Evolutionary conservation across 345 rosid genomes (phyloP).

Genomic region (Dimocarpus longan): DNA sequence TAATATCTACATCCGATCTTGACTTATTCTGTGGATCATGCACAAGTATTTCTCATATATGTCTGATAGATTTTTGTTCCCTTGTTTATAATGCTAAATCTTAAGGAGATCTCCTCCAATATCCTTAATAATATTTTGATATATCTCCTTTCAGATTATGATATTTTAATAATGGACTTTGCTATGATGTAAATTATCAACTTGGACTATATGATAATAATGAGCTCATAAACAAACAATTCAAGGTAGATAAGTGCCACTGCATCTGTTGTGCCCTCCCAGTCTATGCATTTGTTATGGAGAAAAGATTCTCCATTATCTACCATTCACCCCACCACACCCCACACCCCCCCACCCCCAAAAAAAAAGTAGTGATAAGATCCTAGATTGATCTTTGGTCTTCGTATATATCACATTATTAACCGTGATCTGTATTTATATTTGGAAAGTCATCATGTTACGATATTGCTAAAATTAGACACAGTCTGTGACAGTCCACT

Average conservation of each 20-base stretch:
- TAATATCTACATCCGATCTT: too few relatives aligned
- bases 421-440: neutral
- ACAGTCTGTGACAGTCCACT: neutral
- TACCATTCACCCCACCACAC: too few relatives aligned
- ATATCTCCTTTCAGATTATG: neutral
- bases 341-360: too few relatives aligned
- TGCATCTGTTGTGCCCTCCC: neutral
- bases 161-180: neutral
- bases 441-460: neutral
- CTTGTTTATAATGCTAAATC: neutral
- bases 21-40: too few relatives aligned
- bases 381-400: neutral
- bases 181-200: neutral
- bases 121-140: neutral
- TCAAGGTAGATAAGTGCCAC: neutral
- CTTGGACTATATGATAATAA: neutral
- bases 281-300: neutral
- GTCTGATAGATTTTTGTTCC: neutral
- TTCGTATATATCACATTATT: neutral
- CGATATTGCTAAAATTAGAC: neutral
- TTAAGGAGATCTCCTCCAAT: slow-evolving; percentile 3
- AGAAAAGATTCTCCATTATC: slow-evolving; percentile 1
- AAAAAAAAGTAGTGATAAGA: neutral
- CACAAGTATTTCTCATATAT: too few relatives aligned
- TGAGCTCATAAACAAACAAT: neutral